Conservation (phyloP, 345 rosid species). For the Brassica napus region Da-Ae NC_063452.1:49830001-49830500, state of each 20-base stretch:
- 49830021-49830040: background rate
- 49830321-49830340: background rate
- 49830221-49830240: background rate
- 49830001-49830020: background rate
- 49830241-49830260: background rate
- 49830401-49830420: background rate
- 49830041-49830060: background rate
- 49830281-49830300: background rate
- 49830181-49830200: background rate
- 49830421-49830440: background rate
- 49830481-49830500: slow-evolving; percentile 13
- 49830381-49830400: background rate
- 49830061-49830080: background rate
- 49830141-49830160: too few species aligned
- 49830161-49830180: background rate
- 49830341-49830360: background rate
- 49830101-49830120: background rate
- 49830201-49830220: background rate
- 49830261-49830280: background rate
- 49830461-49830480: slow-evolving; percentile 19
- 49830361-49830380: background rate
- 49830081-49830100: background rate
- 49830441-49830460: background rate
- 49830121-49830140: background rate
- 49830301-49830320: background rate